A percentile compares a stretch with the other conserved stretches of the same genome.
Evolutionary conservation across 106 monocot species (phyloP).

Genomic region (Gastrodia elata): DNA sequence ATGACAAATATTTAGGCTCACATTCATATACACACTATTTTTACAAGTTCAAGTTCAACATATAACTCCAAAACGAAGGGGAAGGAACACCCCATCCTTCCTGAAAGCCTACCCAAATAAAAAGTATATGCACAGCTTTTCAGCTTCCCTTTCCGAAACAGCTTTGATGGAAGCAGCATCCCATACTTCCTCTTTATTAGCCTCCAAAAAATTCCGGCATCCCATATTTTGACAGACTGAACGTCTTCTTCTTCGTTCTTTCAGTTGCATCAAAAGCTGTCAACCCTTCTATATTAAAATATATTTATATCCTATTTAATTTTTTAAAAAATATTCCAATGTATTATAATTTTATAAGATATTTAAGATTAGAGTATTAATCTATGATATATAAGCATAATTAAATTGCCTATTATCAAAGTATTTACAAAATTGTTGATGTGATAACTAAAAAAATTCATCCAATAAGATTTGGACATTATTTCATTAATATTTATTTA

Average conservation of each 20-base stretch:
- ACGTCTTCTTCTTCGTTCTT: not conserved
- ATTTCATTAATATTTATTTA: too few species aligned
- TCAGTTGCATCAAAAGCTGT: not conserved
- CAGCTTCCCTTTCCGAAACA: not conserved
- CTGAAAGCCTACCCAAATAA: conserved; percentile 1
- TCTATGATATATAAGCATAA: too few species aligned
- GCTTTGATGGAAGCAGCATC: conserved; percentile 4
- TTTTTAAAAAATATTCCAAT: not conserved
- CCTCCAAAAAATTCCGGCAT: not conserved
- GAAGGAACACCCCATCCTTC: not conserved
- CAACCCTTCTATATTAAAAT: not conserved
- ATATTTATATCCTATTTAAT: not conserved
- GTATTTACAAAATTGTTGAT: too few species aligned
- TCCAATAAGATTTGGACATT: too few species aligned
- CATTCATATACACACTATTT: too few species aligned
- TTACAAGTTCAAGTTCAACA: too few species aligned
- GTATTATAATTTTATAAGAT: not conserved
- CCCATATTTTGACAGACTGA: not conserved
- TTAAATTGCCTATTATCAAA: too few species aligned
- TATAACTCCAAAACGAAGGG: too few species aligned
- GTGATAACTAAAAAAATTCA: too few species aligned
- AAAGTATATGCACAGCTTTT: not conserved
- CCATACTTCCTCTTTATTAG: conserved; percentile 2
- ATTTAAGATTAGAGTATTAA: too few species aligned
- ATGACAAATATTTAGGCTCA: too few species aligned